phyloP scores from a whole-genome alignment of 2,329 filamentous ascomycete genomes.

The Fusarium lateritium region DNA sequence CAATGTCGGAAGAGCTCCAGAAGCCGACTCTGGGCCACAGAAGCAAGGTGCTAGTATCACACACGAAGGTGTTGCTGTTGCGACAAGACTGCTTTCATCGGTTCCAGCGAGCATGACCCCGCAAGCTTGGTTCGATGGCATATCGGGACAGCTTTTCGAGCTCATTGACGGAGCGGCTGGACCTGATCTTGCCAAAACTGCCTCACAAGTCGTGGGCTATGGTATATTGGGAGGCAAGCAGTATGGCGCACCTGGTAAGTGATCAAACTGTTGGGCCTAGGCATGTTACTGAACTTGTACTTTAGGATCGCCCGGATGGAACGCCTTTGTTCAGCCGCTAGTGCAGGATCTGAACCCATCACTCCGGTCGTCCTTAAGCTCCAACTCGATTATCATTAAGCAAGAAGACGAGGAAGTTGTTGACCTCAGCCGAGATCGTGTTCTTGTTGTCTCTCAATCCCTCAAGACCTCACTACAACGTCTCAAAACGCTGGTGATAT shows the following conservation, averaged over 20 bases:
- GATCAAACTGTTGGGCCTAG: background rate
- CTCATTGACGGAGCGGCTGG: slow-evolving; percentile 71
- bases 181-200: slow-evolving; percentile 54
- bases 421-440: slow-evolving; percentile 59
- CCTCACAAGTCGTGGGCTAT: slow-evolving; percentile 62
- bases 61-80: slow-evolving; percentile 76
- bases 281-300: background rate
- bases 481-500: slow-evolving; percentile 69
- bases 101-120: slow-evolving; percentile 69
- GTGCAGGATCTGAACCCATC: slow-evolving; percentile 66
- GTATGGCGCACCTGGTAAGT: slow-evolving; percentile 72
- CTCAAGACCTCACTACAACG: slow-evolving; percentile 68
- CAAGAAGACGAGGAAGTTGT: slow-evolving; percentile 58
- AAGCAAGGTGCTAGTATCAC: slow-evolving; percentile 75
- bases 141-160: slow-evolving; percentile 72
- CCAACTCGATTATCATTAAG: slow-evolving; percentile 31
- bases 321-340: slow-evolving; percentile 71
- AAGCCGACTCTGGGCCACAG: slow-evolving; percentile 60
- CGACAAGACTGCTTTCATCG: slow-evolving; percentile 72
- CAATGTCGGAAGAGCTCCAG: slow-evolving; percentile 58
- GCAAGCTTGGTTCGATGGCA: slow-evolving; percentile 71
- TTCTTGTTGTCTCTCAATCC: slow-evolving; percentile 63
- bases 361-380: slow-evolving; percentile 25
- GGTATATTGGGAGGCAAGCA: slow-evolving; percentile 76
- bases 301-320: slow-evolving; percentile 72